Conservation (phyloP, 2,329 filamentous ascomycete genomes). For the Penicillium sp. region DNA sequence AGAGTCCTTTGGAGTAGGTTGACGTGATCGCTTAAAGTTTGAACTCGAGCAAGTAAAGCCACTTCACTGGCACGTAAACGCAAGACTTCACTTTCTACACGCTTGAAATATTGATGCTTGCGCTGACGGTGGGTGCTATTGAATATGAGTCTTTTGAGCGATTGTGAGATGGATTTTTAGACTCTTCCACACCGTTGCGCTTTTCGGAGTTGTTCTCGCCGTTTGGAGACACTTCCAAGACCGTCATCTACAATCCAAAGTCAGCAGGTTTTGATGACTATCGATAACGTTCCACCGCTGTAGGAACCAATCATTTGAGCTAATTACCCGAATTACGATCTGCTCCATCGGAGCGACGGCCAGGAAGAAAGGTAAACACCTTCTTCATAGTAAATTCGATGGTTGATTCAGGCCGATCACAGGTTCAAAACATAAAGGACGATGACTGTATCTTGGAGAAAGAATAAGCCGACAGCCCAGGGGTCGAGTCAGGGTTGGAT, state of each 20-base stretch:
- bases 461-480: not conserved
- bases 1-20: conserved; percentile 22
- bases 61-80: conserved; percentile 28
- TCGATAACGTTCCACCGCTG: not conserved
- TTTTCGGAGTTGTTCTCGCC: conserved; percentile 39
- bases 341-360: conserved; percentile 2
- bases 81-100: conserved; percentile 5
- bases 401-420: not conserved
- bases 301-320: not conserved
- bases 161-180: not conserved
- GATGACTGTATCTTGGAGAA: not conserved
- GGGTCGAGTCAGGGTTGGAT: not conserved
- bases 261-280: not conserved
- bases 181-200: conserved; percentile 32
- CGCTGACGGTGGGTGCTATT: conserved; percentile 6
- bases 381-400: conserved; percentile 4
- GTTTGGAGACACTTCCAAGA: conserved; percentile 15
- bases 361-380: conserved; percentile 11
- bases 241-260: not conserved
- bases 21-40: conserved; percentile 25
- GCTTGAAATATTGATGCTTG: conserved; percentile 6
- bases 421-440: not conserved
- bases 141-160: not conserved
- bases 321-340: not conserved
- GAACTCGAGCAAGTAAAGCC: conserved; percentile 27